Conservation (phyloP, 1,284 basidiomycete species). For the Thecaphora frezii region DNA sequence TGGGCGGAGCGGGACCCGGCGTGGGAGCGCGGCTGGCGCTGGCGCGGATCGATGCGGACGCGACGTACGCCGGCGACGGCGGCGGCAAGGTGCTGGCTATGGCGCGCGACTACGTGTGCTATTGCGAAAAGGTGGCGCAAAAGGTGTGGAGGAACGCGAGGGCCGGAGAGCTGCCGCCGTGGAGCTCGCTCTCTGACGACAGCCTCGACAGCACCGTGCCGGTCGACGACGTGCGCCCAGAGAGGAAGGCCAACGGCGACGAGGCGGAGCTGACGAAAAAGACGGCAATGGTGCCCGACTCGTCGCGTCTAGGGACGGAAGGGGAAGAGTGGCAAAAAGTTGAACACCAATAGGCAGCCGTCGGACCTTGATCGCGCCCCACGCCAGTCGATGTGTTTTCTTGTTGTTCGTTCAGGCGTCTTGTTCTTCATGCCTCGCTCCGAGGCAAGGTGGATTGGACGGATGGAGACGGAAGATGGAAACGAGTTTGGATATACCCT, state of each 20-base stretch:
- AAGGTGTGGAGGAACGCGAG: conserved; percentile 42
- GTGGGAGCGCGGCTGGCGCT: conserved; percentile 29
- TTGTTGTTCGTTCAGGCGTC: too few species aligned
- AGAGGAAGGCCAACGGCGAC: conserved; percentile 14
- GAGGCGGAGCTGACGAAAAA: conserved; percentile 15
- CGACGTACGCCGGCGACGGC: conserved; percentile 12
- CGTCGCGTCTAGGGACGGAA: conserved; percentile 11
- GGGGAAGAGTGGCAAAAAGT: conserved; percentile 46
- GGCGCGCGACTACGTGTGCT: conserved; percentile 31
- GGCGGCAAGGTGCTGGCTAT: conserved; percentile 17
- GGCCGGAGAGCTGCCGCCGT: conserved; percentile 39
- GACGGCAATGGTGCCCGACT: conserved; percentile 26
- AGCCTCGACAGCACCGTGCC: conserved; percentile 17
- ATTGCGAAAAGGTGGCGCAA: conserved; percentile 29
- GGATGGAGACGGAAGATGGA: too few species aligned
- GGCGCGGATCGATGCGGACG: conserved; percentile 17
- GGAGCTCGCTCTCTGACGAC: conserved; percentile 31
- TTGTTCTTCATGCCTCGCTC: too few species aligned
- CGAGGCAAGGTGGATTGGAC: too few species aligned
- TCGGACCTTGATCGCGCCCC: too few species aligned
- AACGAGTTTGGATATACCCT: too few species aligned
- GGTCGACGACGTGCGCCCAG: conserved; percentile 9
- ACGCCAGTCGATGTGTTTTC: too few species aligned
- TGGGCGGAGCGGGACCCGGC: conserved; percentile 35
- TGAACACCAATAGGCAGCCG: not conserved